Base-by-base conservation (phyloP, 768 basidiomycete species). In the Leccinum truebloodii region DNA sequence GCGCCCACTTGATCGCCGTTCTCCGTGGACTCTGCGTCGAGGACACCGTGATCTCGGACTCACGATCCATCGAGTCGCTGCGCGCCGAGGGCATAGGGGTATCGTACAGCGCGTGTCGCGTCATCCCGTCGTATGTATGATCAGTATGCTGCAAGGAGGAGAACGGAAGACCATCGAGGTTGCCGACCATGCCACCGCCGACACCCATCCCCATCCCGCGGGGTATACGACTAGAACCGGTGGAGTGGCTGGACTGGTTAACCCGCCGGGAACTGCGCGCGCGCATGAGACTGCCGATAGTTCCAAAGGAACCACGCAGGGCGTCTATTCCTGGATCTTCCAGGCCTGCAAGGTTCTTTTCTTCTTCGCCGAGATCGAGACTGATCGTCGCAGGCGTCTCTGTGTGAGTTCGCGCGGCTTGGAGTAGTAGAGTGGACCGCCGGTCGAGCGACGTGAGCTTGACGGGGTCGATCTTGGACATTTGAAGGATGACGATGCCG, bases 321-420 rank as follows among this genome's bases (percentile, higher is more conserved):
- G 95, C 84, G 63, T 94, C 95, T 73, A 97, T 90, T 3, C 95
- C 95, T 0, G 96, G 95, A 65, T 98, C 94, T 72, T 98, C 94
- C 20, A 86, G 59, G 0, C 84, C 87, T 5, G 82, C 60, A 2
- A 80, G 67, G 14, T 76, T 73, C 57, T 86, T 85, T 69, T 92
- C 92, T 73, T 94, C 93, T 34, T 62, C 50, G 57, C 88, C 87
- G 35, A 18, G 9, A 10, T 71, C 68, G 57, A 67, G 48, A 35
- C 71, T 62, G 44, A 67, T 63, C 10, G 71, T 71, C 5, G 69
- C 71, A 1, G 81, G 66, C 1, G 78, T 78, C 63, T 90, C 88
- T 3, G 90, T 90, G 49, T 87, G 85, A 24, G 79, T 71, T 20
- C 87, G 84, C 2, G 93, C 83, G n/a, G 93, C 95, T 73, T 92